phyloP scores from a whole-genome alignment of 805 yeast species.

The Teunomyces funiuensis region DNA sequence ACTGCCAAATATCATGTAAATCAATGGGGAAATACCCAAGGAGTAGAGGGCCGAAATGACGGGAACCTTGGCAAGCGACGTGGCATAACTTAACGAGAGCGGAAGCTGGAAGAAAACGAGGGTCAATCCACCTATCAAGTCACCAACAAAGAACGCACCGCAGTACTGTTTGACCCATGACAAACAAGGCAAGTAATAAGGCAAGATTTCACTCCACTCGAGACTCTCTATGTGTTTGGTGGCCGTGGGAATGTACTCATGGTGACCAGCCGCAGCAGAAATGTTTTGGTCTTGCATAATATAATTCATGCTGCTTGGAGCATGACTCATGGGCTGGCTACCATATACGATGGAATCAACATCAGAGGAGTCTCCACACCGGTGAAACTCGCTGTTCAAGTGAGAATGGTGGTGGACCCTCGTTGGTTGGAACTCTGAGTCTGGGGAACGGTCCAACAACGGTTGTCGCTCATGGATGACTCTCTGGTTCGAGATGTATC shows the following conservation, averaged over 20 bases:
- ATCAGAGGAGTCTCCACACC: constrained; percentile 3
- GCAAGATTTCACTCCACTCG: constrained; percentile 37
- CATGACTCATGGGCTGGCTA: background rate
- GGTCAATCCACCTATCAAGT: constrained; percentile 80
- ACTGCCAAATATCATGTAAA: constrained; percentile 42
- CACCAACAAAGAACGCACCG: constrained; percentile 46
- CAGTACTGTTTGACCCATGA: constrained; percentile 64
- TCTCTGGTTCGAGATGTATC: constrained; percentile 21
- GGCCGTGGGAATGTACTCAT: constrained; percentile 24
- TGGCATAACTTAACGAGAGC: constrained; percentile 51
- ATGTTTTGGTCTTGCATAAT: background rate
- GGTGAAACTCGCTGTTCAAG: background rate
- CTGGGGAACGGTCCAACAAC: constrained; percentile 5
- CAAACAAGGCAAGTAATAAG: constrained; percentile 66
- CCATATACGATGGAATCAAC: constrained; percentile 10
- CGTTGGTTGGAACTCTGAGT: background rate
- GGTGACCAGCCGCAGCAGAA: background rate
- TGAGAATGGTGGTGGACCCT: constrained; percentile 1
- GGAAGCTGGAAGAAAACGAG: constrained; percentile 92
- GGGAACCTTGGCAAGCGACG: constrained; percentile 44
- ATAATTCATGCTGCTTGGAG: constrained; percentile 3
- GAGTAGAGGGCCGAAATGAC: constrained; percentile 40
- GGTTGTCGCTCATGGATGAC: constrained; percentile 18
- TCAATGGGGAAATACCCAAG: constrained; percentile 39
- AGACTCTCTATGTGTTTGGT: constrained; percentile 20